Evolutionary conservation across 192 early-diverging fungal species (phyloP), one percentile per base, ranked within the genome.

Genomic region (Obelidium mucronatum): DNA sequence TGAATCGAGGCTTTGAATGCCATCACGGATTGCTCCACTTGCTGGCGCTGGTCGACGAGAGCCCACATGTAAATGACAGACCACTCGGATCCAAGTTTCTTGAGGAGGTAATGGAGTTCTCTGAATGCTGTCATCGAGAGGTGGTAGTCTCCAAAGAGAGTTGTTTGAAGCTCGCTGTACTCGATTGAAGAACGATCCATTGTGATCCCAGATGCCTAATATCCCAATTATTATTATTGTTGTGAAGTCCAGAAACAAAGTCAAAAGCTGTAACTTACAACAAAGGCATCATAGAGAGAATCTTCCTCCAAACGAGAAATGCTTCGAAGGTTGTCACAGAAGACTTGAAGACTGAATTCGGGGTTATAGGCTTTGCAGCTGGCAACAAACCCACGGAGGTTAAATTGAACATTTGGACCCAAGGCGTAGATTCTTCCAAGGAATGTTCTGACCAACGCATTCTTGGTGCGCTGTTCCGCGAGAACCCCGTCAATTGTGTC

Each of bases 371-470:
- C 15, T 40, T 70, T 77, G 67, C 76, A 77, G n/a, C 34, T 30
- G 5, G 64, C 34, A 11, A 70, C 65, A 34, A 77, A 77, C 8
- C 67, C 67, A 39, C 67, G 76, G 22, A 77, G 58, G 40, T 77
- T 70, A 51, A 77, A 77, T 59, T 77, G 76, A 26, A 68, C 67
- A 40, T 68, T 37, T 42, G 39, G 28, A 31, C 76, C 76, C 17
- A 77, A 39, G 13, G 35, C 76, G 40, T 77, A 70, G 56, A 77
- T 31, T 3, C 76, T 51, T 26, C 56, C 55, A 2, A 77, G 42
- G 40, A 77, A 77, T 26, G 76, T 68, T 67, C 52, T 77, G 30
- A 77, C 67, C 6, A 77, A 58, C 48, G 58, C 54, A 44, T 70
- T 70, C 65, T 70, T 68, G 5, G 4, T n/a, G 13, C 35, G 22